Base-by-base conservation (phyloP, 768 basidiomycete species). In the Boletus coccyginus region DNA sequence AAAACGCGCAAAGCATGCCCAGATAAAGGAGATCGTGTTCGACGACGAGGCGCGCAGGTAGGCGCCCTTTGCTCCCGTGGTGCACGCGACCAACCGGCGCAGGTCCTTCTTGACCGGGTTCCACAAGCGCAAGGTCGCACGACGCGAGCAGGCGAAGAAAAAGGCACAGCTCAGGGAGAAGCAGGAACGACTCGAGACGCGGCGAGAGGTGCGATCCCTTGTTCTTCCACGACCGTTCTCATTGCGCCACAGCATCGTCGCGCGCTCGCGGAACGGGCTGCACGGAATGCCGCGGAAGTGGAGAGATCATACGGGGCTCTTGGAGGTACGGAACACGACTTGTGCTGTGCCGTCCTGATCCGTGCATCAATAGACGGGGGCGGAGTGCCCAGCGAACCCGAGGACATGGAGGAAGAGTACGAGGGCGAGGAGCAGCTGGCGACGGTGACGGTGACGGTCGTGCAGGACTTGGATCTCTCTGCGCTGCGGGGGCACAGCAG, bases 21-120 rank as follows among this genome's bases (percentile, higher is more conserved):
- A 94, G 72, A 74, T 94, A 52, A 86, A 87, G 62, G 85, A 93
- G 67, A 72, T 97, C 54, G 64, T 93, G 8, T 97, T 97, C 66
- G 92, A 97, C 67, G 94, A 97, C 41, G 81, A 83, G 38, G 91
- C 91, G 1, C 79, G 94, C 63, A 82, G 83, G 93, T 90, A 50
- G 39, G 75, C 2, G 29, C 14, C 24, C 4, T 21, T 39, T 5
- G 27, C 71, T 45, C 59, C 27, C 53, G 46, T 57, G 29, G 59
- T 51, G 57, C 63, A 60, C 50, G 65, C 55, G 57, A 53, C 46
- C 45, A 40, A 59, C 49, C 44, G 11, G 27, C 35, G 35, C 64
- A 95, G 94, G 67, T 88, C 95, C 56, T 97, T 90, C 73, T 75
- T 97, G 68, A 95, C 93, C 17, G 94, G 94, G 29, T 97, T 97